Evolutionary conservation across 495 filamentous ascomycete species (phyloP), one percentile per base, ranked within the genome.

Genomic region (Aspergillus carlsbadensis): DNA sequence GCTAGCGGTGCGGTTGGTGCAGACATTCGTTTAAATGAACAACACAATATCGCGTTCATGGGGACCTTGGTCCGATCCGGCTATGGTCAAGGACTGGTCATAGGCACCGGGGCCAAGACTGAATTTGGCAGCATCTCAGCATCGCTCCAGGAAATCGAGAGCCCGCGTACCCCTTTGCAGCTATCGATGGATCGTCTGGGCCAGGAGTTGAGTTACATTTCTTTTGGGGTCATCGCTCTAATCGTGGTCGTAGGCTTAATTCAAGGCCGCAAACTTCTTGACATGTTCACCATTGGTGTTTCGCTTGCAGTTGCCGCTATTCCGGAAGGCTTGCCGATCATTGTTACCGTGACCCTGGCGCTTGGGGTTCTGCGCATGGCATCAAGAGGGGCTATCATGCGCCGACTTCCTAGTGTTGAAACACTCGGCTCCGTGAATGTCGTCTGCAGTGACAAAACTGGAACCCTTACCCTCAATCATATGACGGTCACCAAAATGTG

Each of bases 401-500:
- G 94, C 57, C 88, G 87, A 67, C 87, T 99, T 63, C 94, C 94
- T 13, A 96, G 92, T 68, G 94, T 99, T 4, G 94, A 99, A 63
- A 98, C 94, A 5, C 75, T 99, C n/a, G 94, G 95, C 17, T 96
- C 90, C 40, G 94, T 99, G 29, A 98, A 97, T 69, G 94, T 99
- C 43, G 89, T 99, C 24, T 99, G 94, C 74, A 96, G 90, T 66
- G 94, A 99, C 74, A 99, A 99, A 75, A 99, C 94, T 17, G 89
- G 93, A 20, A 98, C 94, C 18, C 70, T 99, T 49, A 99, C 94
- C 0, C 89, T 89, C 70, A 99, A 98, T 66, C 95, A 98, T 65
- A 97, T 98, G 93, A 95, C 95, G 2, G 92, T 95, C 2, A 94
- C 92, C 15, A 95, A 96, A 64, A 85, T 98, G 75, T 99, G 94